Evolutionary conservation across 805 yeast species (phyloP).

Genomic region (Yarrowia deformans): DNA sequence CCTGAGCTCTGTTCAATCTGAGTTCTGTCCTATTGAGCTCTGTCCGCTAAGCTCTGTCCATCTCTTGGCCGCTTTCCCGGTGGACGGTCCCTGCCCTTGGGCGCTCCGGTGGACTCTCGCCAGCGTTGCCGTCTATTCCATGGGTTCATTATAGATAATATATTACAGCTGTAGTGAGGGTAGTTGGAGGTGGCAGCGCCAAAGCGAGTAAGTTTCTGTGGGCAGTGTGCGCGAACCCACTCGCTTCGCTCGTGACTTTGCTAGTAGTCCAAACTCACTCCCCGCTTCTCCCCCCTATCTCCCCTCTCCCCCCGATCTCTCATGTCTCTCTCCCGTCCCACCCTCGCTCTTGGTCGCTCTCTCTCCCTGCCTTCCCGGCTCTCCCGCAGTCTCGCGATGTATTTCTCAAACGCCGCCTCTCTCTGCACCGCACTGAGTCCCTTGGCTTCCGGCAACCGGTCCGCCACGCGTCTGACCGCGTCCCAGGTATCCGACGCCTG

Average conservation of each 20-base stretch:
- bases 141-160: too few relatives aligned
- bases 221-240: neutral
- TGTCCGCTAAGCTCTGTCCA: too few relatives aligned
- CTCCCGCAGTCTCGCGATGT: constrained; percentile 46
- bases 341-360: constrained; percentile 40
- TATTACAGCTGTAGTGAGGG: too few relatives aligned
- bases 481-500: constrained; percentile 52
- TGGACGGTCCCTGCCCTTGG: too few relatives aligned
- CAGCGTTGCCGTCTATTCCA: too few relatives aligned
- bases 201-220: too few relatives aligned
- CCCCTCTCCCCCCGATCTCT: neutral
- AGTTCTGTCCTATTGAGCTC: too few relatives aligned
- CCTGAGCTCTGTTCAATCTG: too few relatives aligned
- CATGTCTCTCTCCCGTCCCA: neutral
- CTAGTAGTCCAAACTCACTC: constrained; percentile 8
- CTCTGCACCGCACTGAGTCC: constrained; percentile 51
- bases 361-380: constrained; percentile 40
- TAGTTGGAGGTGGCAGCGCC: too few relatives aligned
- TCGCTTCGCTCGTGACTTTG: neutral
- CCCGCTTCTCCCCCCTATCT: neutral
- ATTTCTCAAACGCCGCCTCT: constrained; percentile 50
- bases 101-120: too few relatives aligned
- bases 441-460: constrained; percentile 49
- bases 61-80: too few relatives aligned
- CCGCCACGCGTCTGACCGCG: constrained; percentile 48